phyloP scores from a whole-genome alignment of 768 basidiomycete species.

The Roridomyces roridus region DNA sequence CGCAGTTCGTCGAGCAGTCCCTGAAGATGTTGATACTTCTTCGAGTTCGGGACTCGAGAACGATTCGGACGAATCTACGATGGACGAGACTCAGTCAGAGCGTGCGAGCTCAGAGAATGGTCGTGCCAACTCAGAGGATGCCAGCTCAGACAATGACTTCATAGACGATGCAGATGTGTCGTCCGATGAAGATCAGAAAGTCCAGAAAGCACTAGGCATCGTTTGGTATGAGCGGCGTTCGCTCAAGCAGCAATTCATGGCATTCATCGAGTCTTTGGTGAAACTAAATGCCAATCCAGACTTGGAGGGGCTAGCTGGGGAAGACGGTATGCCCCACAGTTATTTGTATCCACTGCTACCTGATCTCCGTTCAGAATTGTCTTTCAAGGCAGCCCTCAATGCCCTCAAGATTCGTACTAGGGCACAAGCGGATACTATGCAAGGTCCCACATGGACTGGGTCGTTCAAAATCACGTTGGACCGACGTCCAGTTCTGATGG shows the following conservation, averaged over 20 bases:
- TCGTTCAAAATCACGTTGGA: constrained; percentile 14
- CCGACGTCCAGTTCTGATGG: constrained; percentile 8
- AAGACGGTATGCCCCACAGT: constrained; percentile 10
- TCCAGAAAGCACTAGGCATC: neutral
- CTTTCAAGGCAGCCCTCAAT: neutral
- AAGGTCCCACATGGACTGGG: constrained; percentile 8
- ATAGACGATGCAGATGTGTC: neutral
- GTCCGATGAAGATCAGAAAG: neutral
- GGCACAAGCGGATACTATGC: neutral
- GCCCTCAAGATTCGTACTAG: neutral
- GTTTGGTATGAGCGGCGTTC: neutral
- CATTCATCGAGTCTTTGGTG: constrained; percentile 6
- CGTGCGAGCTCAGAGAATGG: too few species aligned
- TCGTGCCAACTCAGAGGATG: too few species aligned
- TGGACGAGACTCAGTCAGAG: too few species aligned
- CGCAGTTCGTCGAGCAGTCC: neutral
- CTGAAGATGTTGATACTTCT: neutral
- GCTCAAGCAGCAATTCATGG: neutral
- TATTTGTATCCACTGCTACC: too few species aligned
- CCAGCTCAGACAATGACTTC: neutral
- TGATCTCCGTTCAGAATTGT: neutral
- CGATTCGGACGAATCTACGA: neutral
- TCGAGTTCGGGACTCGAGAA: neutral
- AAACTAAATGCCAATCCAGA: neutral
- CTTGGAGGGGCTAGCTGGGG: neutral